Conservation (phyloP, 306 rosid genomes). For the Cicer bijugum region DNA sequence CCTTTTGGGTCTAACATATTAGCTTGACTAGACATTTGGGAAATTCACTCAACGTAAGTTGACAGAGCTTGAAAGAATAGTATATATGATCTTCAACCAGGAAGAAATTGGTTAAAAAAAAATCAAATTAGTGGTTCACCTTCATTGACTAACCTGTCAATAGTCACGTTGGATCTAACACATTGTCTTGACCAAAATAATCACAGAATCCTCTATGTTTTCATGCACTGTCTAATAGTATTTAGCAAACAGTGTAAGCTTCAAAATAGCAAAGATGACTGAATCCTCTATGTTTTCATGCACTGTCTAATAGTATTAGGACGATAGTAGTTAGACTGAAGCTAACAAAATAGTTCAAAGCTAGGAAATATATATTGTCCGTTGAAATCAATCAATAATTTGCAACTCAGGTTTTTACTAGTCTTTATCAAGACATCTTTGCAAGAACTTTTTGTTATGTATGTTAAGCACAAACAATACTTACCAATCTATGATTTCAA, state of each 20-base stretch:
- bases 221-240: no score
- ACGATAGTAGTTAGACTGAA: no score
- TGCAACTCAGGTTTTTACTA: not conserved
- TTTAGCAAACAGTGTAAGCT: no score
- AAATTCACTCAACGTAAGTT: not conserved
- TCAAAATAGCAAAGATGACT: no score
- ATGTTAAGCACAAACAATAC: no score
- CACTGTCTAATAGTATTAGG: no score
- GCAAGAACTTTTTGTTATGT: not conserved
- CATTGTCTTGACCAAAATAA: not conserved
- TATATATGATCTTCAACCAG: not conserved
- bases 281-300: no score
- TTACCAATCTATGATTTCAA: no score
- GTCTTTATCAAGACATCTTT: not conserved
- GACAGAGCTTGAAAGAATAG: not conserved
- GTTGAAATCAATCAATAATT: not conserved
- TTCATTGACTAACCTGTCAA: not conserved
- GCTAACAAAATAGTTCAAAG: no score
- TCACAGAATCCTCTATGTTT: no score
- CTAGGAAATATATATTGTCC: no score
- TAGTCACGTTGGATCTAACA: not conserved
- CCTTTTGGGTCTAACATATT: slow-evolving; percentile 16
- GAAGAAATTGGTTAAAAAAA: slow-evolving; percentile 3
- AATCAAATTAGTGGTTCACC: slow-evolving; percentile 3
- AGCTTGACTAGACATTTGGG: not conserved